Evolutionary conservation across 371 early-diverging fungal species (phyloP).

Genomic region (Rhizopus sp.): DNA sequence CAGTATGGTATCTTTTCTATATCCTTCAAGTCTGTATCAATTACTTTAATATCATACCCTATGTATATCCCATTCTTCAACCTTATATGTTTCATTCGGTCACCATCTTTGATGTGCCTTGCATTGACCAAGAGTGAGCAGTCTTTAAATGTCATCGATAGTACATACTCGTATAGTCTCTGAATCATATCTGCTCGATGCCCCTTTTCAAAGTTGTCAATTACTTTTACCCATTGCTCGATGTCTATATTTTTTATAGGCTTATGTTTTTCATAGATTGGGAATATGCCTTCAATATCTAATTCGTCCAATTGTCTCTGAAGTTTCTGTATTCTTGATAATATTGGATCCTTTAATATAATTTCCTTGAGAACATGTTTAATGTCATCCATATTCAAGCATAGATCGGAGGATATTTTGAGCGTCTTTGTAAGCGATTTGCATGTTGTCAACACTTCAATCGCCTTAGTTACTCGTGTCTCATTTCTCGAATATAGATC

Average conservation of each 20-base stretch:
- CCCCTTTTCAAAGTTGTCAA: slow-evolving; percentile 17
- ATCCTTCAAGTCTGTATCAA: slow-evolving; percentile 58
- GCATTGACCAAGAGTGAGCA: slow-evolving; percentile 55
- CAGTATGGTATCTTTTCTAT: slow-evolving; percentile 50
- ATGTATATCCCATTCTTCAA: background rate
- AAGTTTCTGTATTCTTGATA: slow-evolving; percentile 32
- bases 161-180: slow-evolving; percentile 46
- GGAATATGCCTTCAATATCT: slow-evolving; percentile 48
- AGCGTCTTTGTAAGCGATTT: slow-evolving; percentile 38
- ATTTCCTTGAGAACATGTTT: slow-evolving; percentile 20
- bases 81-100: no score
- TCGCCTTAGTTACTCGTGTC: slow-evolving; percentile 30
- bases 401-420: slow-evolving; percentile 15
- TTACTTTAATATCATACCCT: slow-evolving; percentile 40
- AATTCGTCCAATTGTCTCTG: slow-evolving; percentile 48
- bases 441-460: slow-evolving; percentile 23
- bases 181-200: slow-evolving; percentile 19
- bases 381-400: background rate
- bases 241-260: slow-evolving; percentile 12
- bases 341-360: slow-evolving; percentile 38
- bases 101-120: background rate
- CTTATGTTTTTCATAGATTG: slow-evolving; percentile 24
- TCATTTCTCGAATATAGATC: slow-evolving; percentile 52
- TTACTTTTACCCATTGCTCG: slow-evolving; percentile 25
- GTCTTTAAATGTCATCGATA: slow-evolving; percentile 66